These are phyloP conservation scores for Tilletia indica DNA, from an alignment of 1,284 basidiomycete species.

Conservation along the genomic window DNA sequence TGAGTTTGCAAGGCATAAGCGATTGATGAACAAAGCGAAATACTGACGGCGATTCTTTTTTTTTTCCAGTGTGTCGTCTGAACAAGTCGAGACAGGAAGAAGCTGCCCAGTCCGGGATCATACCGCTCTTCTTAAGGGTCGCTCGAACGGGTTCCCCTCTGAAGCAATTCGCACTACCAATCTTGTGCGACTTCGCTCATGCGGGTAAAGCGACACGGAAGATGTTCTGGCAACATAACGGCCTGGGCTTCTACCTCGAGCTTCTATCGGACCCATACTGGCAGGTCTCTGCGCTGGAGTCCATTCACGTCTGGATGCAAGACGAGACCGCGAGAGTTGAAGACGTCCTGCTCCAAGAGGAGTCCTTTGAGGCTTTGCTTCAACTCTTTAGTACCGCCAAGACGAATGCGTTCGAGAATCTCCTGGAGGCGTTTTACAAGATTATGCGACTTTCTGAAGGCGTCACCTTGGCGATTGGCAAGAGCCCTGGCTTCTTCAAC, in stretches of 20 bases:
- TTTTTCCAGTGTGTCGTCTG: slow-evolving; percentile 34
- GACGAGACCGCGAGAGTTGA: slow-evolving; percentile 92
- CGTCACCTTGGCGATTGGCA: slow-evolving; percentile 72
- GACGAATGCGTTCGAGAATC: slow-evolving; percentile 87
- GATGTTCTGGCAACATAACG: slow-evolving; percentile 54
- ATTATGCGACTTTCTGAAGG: slow-evolving; percentile 76
- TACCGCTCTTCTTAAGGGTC: slow-evolving; percentile 83
- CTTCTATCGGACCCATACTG: slow-evolving; percentile 90
- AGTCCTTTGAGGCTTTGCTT: slow-evolving; percentile 71
- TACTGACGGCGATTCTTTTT: slow-evolving; percentile 2
- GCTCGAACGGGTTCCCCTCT: slow-evolving; percentile 83
- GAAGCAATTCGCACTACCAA: slow-evolving; percentile 93
- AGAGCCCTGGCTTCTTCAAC: slow-evolving; percentile 76
- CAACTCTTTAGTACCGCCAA: slow-evolving; percentile 78
- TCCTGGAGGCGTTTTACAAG: slow-evolving; percentile 75
- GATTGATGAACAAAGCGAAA: neutral
- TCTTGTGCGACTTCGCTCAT: slow-evolving; percentile 69
- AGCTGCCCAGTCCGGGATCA: slow-evolving; percentile 88
- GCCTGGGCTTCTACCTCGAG: slow-evolving; percentile 69
- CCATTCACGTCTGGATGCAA: slow-evolving; percentile 87
- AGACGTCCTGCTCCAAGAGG: slow-evolving; percentile 73
- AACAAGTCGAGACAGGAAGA: slow-evolving; percentile 72
- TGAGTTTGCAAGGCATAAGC: slow-evolving; percentile 8
- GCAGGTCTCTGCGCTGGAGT: slow-evolving; percentile 87
- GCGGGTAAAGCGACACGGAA: slow-evolving; percentile 47